A percentile compares a stretch with the other conserved stretches of the same genome.
Evolutionary conservation across 108 stramenopile genomes (phyloP).

Genomic region (Schizochytrium sp.): DNA sequence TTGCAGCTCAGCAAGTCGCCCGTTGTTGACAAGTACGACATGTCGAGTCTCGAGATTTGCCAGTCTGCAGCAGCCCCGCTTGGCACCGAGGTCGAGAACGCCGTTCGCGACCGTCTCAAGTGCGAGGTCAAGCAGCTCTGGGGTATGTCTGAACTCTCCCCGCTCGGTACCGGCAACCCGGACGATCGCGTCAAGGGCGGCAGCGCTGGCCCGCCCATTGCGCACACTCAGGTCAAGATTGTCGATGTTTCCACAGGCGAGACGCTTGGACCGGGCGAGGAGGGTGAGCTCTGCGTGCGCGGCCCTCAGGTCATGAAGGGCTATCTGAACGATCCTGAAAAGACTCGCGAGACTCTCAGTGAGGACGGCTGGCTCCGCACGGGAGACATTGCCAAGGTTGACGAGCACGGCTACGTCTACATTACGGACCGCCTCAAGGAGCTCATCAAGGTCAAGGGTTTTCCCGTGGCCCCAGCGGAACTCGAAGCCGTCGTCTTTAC

Average conservation of each 20-base stretch:
- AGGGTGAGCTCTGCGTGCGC: conserved; percentile 73
- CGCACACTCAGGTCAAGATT: conserved; percentile 63
- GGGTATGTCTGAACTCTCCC: conserved; percentile 68
- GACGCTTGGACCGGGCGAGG: conserved; percentile 45
- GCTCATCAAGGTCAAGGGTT: conserved; percentile 83
- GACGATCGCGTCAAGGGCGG: conserved; percentile 52
- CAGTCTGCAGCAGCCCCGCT: conserved; percentile 77
- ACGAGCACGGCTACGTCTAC: conserved; percentile 73
- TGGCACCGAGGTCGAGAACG: conserved; percentile 56
- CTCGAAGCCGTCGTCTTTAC: conserved; percentile 75
- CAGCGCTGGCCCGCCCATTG: conserved; percentile 58
- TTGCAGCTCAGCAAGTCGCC: conserved; percentile 61
- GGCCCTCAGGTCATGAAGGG: conserved; percentile 75
- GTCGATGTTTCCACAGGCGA: conserved; percentile 63
- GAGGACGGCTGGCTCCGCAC: conserved; percentile 69
- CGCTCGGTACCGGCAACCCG: conserved; percentile 45
- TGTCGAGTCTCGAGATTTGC: conserved; percentile 53
- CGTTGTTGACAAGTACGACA: conserved; percentile 64
- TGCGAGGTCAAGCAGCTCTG: conserved; percentile 69
- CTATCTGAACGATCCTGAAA: conserved; percentile 68
- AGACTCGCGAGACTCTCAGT: conserved; percentile 64
- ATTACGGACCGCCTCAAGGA: conserved; percentile 84
- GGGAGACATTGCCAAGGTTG: conserved; percentile 73
- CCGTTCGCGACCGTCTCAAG: conserved; percentile 53
- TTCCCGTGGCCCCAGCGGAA: conserved; percentile 84